Evolutionary conservation across 805 yeast species (phyloP), one percentile per base, ranked within the genome.

Genomic region (Ogataea pignaliae): DNA sequence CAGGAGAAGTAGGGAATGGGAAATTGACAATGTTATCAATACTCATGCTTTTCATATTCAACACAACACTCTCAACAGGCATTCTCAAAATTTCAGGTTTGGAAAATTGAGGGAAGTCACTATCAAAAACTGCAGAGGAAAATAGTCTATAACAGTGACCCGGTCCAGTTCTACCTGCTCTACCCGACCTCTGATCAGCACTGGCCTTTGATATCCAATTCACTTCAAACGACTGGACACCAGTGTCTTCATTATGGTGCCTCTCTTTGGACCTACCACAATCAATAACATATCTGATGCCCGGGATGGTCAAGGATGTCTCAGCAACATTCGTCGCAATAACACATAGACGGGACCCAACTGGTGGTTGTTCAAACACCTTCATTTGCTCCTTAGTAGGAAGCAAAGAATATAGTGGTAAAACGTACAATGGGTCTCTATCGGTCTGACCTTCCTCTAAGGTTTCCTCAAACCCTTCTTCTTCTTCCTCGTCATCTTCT

Each of bases 121-220:
- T 78, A 60, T 93, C 97, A 62, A 72, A 93, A 8, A 95, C 85
- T 2, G 99, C 99, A 13, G 98, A 90, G 0, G 98, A 91, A 57
- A 74, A 93, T 12, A 93, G 64, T 47, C 99, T 71, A 62, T 93
- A 93, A 62, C 97, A 88, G 59, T 93, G 98, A 46, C 99, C 99
- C 0, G 99, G 97, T 0, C 98, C 99, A 0, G 97, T 90, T 75
- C 98, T 83, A 61, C 97, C 98, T 40, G 98, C 98, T 72, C 98
- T 82, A 60, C 98, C 98, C 15, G 95, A 69, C 69, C 99, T 77
- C 70, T 93, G 99, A 53, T 81, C 93, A 0, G 98, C 91, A 46
- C 96, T 85, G 1, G 99, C 99, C 56, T 93, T 89, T 38, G 96
- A 85, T 3, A 90, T 73, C 97, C 97, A 93, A 43, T 79, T 85